Evolutionary conservation across 257 asterid genomes (phyloP).

Genomic region (Coffea canephora): DNA sequence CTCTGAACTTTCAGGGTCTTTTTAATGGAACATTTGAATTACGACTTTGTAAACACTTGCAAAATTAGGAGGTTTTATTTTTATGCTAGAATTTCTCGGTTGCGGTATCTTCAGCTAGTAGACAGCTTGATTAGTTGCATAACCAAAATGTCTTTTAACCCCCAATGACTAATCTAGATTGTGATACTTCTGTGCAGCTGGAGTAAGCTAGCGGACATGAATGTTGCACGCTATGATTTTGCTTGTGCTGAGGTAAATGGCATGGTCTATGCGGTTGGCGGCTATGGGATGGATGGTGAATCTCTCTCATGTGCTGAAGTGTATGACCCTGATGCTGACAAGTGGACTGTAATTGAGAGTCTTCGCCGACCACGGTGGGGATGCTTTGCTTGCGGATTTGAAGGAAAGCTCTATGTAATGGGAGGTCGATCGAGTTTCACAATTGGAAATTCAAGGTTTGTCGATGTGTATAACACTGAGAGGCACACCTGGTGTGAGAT

Average conservation of each 20-base stretch:
- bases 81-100: neutral
- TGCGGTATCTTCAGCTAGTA: neutral
- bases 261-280: conserved; percentile 66
- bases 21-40: neutral
- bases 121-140: neutral
- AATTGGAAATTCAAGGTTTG: conserved; percentile 65
- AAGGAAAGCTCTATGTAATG: conserved; percentile 75
- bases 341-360: conserved; percentile 61
- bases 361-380: conserved; percentile 79
- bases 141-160: neutral
- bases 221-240: conserved; percentile 72
- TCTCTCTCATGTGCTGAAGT: conserved; percentile 72
- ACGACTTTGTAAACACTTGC: neutral
- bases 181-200: conserved; percentile 47
- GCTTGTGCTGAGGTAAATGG: conserved; percentile 84
- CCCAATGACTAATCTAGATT: neutral
- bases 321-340: conserved; percentile 56
- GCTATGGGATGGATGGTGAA: conserved; percentile 61
- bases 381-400: conserved; percentile 63
- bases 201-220: conserved; percentile 75
- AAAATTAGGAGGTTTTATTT: neutral
- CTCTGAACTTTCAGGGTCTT: neutral
- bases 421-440: conserved; percentile 88
- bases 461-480: conserved; percentile 63
- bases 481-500: conserved; percentile 54